Base-by-base conservation (phyloP, 2,329 filamentous ascomycete species). In the Fusarium coicis region DNA sequence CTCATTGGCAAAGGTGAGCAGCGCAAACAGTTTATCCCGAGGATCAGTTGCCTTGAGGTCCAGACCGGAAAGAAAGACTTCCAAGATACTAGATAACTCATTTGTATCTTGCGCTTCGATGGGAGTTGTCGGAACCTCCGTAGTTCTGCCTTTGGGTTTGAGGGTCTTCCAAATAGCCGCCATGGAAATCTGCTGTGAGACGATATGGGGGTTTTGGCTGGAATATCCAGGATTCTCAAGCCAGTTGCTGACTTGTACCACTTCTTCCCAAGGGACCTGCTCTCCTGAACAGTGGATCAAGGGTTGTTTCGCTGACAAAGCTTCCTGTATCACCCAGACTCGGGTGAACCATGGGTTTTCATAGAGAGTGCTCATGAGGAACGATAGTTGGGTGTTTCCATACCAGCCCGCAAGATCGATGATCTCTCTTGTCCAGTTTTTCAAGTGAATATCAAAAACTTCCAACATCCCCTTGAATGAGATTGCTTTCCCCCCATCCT, bases 41-140 rank as follows among this genome's bases (percentile, higher is more conserved):
- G 73, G 49, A 40, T 75, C 73, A 0, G 73, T 75, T 0, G 73
- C 66, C 1, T 75, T 75, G 1, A 75, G 63, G n/a, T 75, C 73
- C 1, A 75, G 11, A 4, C 73, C 72, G 0, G 70, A 66, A 8
- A 75, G 50, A 2, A 75, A 73, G 0, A 75, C 50, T 6, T 75
- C 72, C 1, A 66, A 26, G 4, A 75, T 75, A 9, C 63, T 58
- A 0, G 66, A 74, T 0, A 68, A 7, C 6, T 71, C 55, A 3
- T 32, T 11, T 2, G 37, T 32, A 15, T 68, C 40, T 5, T 58
- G 37, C 0, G 7, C 18, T 2, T 71, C 67, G 0, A 72, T 12
- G 0, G 66, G 47, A 1, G 70, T 44, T 0, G 43, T 50, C 2
- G 64, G 50, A 1, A 63, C 44, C 1, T 70, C 54, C 1, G 21